phyloP scores from a whole-genome alignment of 1,139 yeast species.

The Pichia norvegensis region DNA sequence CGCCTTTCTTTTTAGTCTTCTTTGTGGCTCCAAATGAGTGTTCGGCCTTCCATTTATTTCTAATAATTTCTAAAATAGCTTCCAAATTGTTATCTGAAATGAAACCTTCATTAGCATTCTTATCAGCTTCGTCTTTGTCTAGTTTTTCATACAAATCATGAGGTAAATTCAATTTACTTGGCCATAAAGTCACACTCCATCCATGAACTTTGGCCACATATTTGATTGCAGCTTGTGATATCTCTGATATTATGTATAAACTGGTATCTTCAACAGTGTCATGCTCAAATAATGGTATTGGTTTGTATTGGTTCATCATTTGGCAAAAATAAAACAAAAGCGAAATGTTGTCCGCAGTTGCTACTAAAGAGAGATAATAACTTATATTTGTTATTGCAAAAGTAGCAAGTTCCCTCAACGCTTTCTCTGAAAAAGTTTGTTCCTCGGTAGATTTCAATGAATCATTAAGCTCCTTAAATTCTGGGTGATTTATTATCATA shows the following conservation, averaged over 20 bases:
- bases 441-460: conserved; percentile 4
- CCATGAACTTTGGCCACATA: conserved; percentile 48
- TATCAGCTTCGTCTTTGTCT: neutral
- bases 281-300: conserved; percentile 14
- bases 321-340: conserved; percentile 70
- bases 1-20: conserved; percentile 2
- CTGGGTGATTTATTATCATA: conserved; percentile 68
- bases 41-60: conserved; percentile 11
- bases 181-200: conserved; percentile 77
- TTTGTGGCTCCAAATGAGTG: neutral
- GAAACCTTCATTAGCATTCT: conserved; percentile 6
- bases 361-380: conserved; percentile 54
- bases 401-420: conserved; percentile 12
- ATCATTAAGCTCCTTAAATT: conserved; percentile 41
- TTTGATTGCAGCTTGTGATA: conserved; percentile 59
- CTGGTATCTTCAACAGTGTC: conserved; percentile 26
- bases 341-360: conserved; percentile 61
- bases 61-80: conserved; percentile 5
- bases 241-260: conserved; percentile 63
- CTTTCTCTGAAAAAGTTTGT: conserved; percentile 13
- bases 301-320: conserved; percentile 66
- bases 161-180: conserved; percentile 65
- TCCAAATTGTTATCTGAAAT: conserved; percentile 2
- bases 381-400: conserved; percentile 53
- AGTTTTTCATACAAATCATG: conserved; percentile 48